Base-by-base conservation (phyloP, 129 eudicot genomes). In the Gnaphalium uliginosum region DNA sequence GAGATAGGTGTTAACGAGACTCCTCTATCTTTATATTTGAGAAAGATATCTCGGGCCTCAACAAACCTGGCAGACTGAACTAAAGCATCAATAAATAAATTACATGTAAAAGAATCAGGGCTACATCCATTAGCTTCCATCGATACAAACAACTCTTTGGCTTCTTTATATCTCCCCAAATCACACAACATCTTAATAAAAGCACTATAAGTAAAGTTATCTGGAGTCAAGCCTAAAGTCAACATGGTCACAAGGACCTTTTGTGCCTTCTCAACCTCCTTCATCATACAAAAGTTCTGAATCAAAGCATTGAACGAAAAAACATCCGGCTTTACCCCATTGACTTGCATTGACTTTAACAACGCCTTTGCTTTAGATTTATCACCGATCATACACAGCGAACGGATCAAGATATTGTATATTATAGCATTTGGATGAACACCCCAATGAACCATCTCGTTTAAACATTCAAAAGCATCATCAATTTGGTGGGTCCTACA, bases 401-500 rank as follows among this genome's bases (percentile, higher is more conserved):
- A 75, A 22, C 88, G 93, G 58, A 94, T 94, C 73, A 94, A 76
- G 68, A 88, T 85, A 61, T 94, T 91, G 81, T 91, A 94, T 3
- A 85, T 85, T 39, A 94, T 64, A 22, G 89, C 78, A 86, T 94
- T 91, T 22, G 97, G 97, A 26, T 68, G 54, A 29, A 91, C 81
- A 48, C 97, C 96, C 99, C 97, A 94, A 19, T 87, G 85, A 19
- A 72, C 73, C 97, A 94, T 94, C 60, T 94, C 97, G 2, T 78
- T 54, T 76, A 94, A 76, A 80, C 96, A 89, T 73, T 89, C 87
- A 70, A 94, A 86, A 35, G 97, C 99, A 91, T 94, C 97, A n/a
- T 74, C 81, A 41, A 84, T 85, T 79, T 86, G 92, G 66, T 86
- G 82, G 62, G 63, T 77, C 82, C 86, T 85, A 79, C 97, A 90